Base-by-base conservation (phyloP, 2,329 filamentous ascomycete genomes). In the Penicillium brevicompactum region DNA sequence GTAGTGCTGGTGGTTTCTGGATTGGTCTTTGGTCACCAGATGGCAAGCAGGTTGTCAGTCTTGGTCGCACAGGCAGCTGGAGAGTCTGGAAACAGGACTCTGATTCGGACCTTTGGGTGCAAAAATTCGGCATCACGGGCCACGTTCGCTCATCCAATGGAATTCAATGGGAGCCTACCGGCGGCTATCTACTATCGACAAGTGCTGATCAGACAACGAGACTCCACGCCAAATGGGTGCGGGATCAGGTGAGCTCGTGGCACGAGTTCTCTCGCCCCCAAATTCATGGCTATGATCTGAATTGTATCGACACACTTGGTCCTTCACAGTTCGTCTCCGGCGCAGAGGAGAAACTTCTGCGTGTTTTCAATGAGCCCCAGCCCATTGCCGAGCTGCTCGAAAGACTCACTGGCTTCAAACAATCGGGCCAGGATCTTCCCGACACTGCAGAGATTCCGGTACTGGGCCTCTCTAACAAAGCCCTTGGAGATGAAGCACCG, bases 221-320 rank as follows among this genome's bases (percentile, higher is more conserved):
- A 46, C 81, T 97, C 18, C 91, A 93, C 71, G 88, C 91, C 1
- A 79, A 87, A 67, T 97, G 93, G 94, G 83, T 82, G 57, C 78
- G 80, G 30, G 74, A 72, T 2, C 65, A 69, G 3, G 46, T 60
- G 46, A 67, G 64, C 40, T 91, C 91, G 10, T 99, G 94, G 94
- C 93, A 97, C 74, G 94, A 99, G 73, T 92, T 97, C 79, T 89
- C 92, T 1, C 83, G 94, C 47, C 94, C 94, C 4, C 94, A 99
- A 72, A 99, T 99, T 61, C 94, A 99, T 71, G 94, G 94, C 37
- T 99, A 99, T 72, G 93, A 99, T 72, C 82, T 99, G 51, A 99
- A 97, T 78, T 97, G 94, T 72, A 87, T 97, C 60, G 89, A 92
- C 67, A 84, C 87, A 0, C 80, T 97, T 5, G 87, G 85, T 7